Conservation (phyloP, 805 yeast genomes). For the Naumovozyma baii region DNA sequence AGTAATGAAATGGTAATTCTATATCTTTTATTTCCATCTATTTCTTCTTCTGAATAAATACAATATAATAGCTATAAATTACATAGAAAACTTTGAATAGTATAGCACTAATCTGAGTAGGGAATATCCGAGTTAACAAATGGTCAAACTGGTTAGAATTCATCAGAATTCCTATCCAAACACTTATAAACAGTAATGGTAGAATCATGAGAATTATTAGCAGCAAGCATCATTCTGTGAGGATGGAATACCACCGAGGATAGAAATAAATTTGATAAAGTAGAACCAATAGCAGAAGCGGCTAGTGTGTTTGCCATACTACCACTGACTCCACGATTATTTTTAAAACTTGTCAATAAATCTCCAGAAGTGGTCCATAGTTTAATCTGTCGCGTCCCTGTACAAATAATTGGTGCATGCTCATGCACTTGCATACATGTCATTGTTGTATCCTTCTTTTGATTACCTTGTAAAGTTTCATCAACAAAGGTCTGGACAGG, state of each 20-base stretch:
- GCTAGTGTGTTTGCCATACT: slow-evolving; percentile 27
- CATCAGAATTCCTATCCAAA: slow-evolving; percentile 1
- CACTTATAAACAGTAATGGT: slow-evolving; percentile 55
- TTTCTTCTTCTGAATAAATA: too few species aligned
- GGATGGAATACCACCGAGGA: slow-evolving; percentile 77
- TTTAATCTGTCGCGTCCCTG: slow-evolving; percentile 72
- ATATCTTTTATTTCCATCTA: too few species aligned
- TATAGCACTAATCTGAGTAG: too few species aligned
- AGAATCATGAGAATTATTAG: slow-evolving; percentile 70
- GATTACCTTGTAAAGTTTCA: slow-evolving; percentile 24
- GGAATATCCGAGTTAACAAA: too few species aligned
- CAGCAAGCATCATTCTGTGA: slow-evolving; percentile 87
- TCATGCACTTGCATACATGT: slow-evolving; percentile 80
- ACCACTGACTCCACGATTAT: slow-evolving; percentile 24
- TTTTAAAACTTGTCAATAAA: slow-evolving; percentile 50
- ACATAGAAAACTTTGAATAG: too few species aligned
- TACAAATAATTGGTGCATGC: slow-evolving; percentile 89
- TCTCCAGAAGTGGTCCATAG: slow-evolving; percentile 85
- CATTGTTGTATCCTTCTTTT: slow-evolving; percentile 27
- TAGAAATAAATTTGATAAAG: slow-evolving; percentile 36
- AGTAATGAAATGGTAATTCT: too few species aligned
- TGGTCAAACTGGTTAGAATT: too few species aligned
- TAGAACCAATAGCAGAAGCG: slow-evolving; percentile 26
- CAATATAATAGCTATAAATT: too few species aligned
- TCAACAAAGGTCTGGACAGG: slow-evolving; percentile 64